Evolutionary conservation across 2,329 filamentous ascomycete species (phyloP).

Genomic region (Diaporthe australafricana): DNA sequence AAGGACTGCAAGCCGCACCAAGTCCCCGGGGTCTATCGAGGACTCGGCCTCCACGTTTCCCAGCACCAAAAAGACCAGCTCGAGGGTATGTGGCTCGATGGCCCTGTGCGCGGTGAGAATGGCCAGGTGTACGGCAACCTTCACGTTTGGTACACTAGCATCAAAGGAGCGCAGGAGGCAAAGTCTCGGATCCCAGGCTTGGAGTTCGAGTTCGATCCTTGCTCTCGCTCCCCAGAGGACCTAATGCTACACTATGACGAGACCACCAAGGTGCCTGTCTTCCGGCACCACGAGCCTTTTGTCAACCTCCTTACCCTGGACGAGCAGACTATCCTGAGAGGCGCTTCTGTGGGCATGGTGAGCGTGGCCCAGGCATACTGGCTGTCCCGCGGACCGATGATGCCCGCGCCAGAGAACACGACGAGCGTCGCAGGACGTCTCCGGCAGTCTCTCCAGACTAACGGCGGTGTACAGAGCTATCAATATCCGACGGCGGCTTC

Average conservation of each 20-base stretch:
- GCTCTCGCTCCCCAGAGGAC: neutral
- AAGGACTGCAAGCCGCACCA: neutral
- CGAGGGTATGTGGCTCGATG: slow-evolving; percentile 33
- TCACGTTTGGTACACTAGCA: slow-evolving; percentile 32
- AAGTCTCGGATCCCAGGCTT: neutral
- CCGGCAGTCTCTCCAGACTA: neutral
- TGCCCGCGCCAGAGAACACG: neutral
- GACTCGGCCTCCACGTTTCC: neutral
- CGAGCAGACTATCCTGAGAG: neutral
- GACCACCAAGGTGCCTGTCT: neutral
- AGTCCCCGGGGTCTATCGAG: neutral
- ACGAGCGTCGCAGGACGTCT: neutral
- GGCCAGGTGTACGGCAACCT: neutral
- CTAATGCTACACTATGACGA: neutral
- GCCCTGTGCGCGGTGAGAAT: neutral
- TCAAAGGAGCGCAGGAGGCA: neutral
- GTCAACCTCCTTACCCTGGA: neutral
- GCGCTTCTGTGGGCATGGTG: neutral
- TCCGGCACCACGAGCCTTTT: neutral
- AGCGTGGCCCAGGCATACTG: neutral
- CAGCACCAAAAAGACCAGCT: slow-evolving; percentile 30
- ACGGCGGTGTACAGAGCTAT: neutral
- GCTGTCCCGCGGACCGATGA: neutral
- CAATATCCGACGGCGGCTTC: too few species aligned
- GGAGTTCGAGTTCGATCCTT: slow-evolving; percentile 31